Conservation (phyloP, 371 early-diverging fungal genomes). For the Rhizomucor pusillus region DNA sequence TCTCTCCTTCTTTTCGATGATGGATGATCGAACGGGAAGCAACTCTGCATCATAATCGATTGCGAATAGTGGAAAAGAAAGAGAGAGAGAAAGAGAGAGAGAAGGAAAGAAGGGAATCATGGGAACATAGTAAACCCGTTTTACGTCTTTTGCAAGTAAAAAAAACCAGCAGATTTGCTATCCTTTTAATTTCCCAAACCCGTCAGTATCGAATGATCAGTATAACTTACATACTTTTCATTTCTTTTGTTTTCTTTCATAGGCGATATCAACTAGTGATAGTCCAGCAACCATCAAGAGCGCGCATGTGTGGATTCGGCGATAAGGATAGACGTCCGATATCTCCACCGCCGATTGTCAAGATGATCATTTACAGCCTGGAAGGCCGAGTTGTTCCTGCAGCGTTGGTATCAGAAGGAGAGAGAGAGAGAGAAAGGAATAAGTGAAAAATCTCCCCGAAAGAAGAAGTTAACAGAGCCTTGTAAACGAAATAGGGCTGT, state of each 20-base stretch:
- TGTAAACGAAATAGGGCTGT: conserved; percentile 12
- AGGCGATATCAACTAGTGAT: conserved; percentile 23
- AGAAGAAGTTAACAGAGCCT: background rate
- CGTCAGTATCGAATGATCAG: background rate
- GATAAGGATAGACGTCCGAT: conserved; percentile 72
- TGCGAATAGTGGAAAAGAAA: too few species aligned
- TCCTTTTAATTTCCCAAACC: background rate
- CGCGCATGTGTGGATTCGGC: conserved; percentile 71
- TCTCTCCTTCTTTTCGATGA: too few species aligned
- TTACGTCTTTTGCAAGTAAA: too few species aligned
- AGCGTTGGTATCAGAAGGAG: conserved; percentile 4
- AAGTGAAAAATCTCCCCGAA: background rate
- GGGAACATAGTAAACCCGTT: too few species aligned
- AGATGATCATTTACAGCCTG: conserved; percentile 27
- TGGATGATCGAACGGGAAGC: too few species aligned
- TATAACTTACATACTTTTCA: background rate
- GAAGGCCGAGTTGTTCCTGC: conserved; percentile 14
- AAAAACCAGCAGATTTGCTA: too few species aligned
- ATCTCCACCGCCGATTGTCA: conserved; percentile 67
- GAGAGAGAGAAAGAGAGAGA: too few species aligned
- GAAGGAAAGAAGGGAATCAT: too few species aligned
- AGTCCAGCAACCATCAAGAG: conserved; percentile 65
- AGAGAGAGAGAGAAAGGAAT: background rate
- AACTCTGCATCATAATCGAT: too few species aligned
- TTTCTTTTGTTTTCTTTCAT: too few species aligned